These are phyloP conservation scores for Limtongia smithiae DNA, from an alignment of 805 yeast genomes.

Conservation along the genomic window DNA sequence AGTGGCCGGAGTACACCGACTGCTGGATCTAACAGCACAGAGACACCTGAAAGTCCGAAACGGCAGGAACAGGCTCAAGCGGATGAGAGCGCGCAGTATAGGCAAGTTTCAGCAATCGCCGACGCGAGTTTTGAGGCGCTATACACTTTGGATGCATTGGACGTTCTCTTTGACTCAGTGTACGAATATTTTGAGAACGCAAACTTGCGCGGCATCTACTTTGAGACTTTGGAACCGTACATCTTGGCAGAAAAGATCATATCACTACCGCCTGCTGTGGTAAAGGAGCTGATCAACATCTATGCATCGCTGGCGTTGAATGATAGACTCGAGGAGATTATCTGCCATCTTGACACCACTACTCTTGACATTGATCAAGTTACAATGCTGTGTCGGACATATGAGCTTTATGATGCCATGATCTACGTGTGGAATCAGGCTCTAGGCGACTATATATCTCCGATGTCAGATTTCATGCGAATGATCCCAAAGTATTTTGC, in stretches of 20 bases:
- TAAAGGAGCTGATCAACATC: slow-evolving; percentile 57
- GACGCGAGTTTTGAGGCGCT: slow-evolving; percentile 43
- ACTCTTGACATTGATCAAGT: slow-evolving; percentile 78
- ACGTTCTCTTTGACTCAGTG: slow-evolving; percentile 44
- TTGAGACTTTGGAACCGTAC: slow-evolving; percentile 51
- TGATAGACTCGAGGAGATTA: slow-evolving; percentile 57
- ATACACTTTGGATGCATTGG: slow-evolving; percentile 39
- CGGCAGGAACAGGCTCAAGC: slow-evolving; percentile 12
- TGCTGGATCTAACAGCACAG: slow-evolving; percentile 4
- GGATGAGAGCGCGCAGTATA: slow-evolving; percentile 35
- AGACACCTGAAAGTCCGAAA: not conserved
- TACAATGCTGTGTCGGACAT: slow-evolving; percentile 54
- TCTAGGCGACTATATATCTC: slow-evolving; percentile 67
- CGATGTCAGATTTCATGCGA: slow-evolving; percentile 59
- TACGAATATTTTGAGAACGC: slow-evolving; percentile 45
- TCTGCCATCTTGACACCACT: slow-evolving; percentile 64
- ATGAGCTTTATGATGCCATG: slow-evolving; percentile 58
- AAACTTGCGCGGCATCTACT: slow-evolving; percentile 43
- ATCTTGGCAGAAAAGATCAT: slow-evolving; percentile 48
- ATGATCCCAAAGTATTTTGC: slow-evolving; percentile 26
- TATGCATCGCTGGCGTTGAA: slow-evolving; percentile 45
- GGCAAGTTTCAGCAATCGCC: slow-evolving; percentile 36
- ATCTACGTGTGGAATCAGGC: slow-evolving; percentile 69
- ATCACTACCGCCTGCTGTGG: slow-evolving; percentile 57
- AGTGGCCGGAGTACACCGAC: slow-evolving; percentile 30